Evolutionary conservation across 1,284 basidiomycete species (phyloP).

Genomic region (Cystobasidium sp.): DNA sequence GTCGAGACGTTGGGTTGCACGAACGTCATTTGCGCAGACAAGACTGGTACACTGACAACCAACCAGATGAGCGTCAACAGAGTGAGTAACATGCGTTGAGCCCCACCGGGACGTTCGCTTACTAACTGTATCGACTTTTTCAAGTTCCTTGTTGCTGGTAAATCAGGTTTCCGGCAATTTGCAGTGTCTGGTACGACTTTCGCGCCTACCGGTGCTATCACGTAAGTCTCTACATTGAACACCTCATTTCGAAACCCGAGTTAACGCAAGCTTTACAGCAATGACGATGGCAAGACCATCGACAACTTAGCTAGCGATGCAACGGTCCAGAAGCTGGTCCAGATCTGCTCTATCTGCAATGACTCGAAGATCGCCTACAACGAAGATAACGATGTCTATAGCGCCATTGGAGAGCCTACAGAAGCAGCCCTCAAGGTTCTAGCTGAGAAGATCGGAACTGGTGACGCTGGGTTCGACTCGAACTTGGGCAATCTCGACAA

Average conservation of each 20-base stretch:
- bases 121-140: background rate
- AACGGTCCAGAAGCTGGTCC: slow-evolving; percentile 74
- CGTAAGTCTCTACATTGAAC: slow-evolving; percentile 45
- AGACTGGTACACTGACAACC: slow-evolving; percentile 92
- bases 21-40: slow-evolving; percentile 96
- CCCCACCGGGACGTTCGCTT: background rate
- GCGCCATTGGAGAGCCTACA: slow-evolving; percentile 93
- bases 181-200: slow-evolving; percentile 86
- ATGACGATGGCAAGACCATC: slow-evolving; percentile 20
- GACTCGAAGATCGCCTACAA: slow-evolving; percentile 88
- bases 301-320: slow-evolving; percentile 69
- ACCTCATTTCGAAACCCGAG: background rate
- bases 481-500: slow-evolving; percentile 67
- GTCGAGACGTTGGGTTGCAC: slow-evolving; percentile 96
- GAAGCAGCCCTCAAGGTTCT: slow-evolving; percentile 92
- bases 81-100: slow-evolving; percentile 60
- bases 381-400: slow-evolving; percentile 76
- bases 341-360: slow-evolving; percentile 90
- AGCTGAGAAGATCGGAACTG: slow-evolving; percentile 75
- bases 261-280: background rate
- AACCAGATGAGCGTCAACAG: slow-evolving; percentile 94
- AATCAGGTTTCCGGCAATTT: slow-evolving; percentile 68
- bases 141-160: slow-evolving; percentile 76
- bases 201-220: slow-evolving; percentile 76
- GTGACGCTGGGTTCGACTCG: slow-evolving; percentile 59